These are phyloP conservation scores for Turnera subulata DNA, from an alignment of 345 rosid species.

Conservation along the genomic window DNA sequence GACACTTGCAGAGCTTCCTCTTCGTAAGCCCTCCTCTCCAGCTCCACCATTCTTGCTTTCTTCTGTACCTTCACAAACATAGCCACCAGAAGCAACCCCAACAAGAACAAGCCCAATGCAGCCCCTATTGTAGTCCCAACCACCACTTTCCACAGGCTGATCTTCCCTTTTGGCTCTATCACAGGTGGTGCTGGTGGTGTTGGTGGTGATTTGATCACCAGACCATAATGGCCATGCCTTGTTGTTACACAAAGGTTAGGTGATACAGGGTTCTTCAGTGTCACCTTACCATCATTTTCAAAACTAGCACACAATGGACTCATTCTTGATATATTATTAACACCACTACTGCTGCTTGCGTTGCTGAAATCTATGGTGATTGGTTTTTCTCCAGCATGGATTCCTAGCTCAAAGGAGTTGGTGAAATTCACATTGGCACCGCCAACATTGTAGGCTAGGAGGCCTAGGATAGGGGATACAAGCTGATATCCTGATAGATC, in stretches of 20 bases:
- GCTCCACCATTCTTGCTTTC: slow-evolving; percentile 68
- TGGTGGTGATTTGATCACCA: slow-evolving; percentile 45
- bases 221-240: slow-evolving; percentile 75
- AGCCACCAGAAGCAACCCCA: slow-evolving; percentile 66
- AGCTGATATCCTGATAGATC: slow-evolving; percentile 77
- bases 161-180: slow-evolving; percentile 21
- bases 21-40: slow-evolving; percentile 88
- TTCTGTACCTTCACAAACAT: slow-evolving; percentile 68
- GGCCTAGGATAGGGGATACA: slow-evolving; percentile 75
- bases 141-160: slow-evolving; percentile 68
- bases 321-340: slow-evolving; percentile 25
- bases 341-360: not conserved
- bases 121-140: slow-evolving; percentile 78
- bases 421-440: slow-evolving; percentile 31
- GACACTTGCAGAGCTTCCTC: slow-evolving; percentile 91
- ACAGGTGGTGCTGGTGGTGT: slow-evolving; percentile 20
- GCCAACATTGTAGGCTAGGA: slow-evolving; percentile 62
- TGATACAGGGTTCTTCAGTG: slow-evolving; percentile 39
- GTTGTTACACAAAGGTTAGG: slow-evolving; percentile 53
- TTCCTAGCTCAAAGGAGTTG: slow-evolving; percentile 55
- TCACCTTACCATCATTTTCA: slow-evolving; percentile 56
- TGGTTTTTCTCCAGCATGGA: slow-evolving; percentile 43
- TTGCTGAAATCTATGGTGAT: slow-evolving; percentile 62
- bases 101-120: slow-evolving; percentile 51
- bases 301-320: slow-evolving; percentile 69